Base-by-base conservation (phyloP, 495 filamentous ascomycete genomes). In the Talaromyces proteolyticus region DNA sequence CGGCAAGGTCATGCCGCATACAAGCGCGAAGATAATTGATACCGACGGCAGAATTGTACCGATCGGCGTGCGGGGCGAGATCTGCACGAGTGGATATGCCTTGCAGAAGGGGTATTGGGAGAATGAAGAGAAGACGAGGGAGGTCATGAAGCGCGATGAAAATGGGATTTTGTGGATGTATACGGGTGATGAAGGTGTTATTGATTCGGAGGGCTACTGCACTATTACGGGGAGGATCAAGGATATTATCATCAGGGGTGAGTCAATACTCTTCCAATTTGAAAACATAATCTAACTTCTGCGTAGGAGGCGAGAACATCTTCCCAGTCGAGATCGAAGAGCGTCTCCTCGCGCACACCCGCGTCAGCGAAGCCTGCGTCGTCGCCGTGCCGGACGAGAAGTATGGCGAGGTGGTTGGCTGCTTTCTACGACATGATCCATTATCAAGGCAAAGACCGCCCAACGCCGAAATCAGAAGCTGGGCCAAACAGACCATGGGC, bases 221-320 rank as follows among this genome's bases (percentile, higher is more conserved):
- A 72, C 65, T 11, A 86, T 88, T 53, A 85, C 82, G 2, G 80
- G 81, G 8, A 66, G 89, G 12, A 88, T 94, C 57, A 95, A 94
- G 66, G 90, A 95, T 53, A 69, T 94, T 41, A 87, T 95, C 53
- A 94, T 94, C 52, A 75, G 86, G 23, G 59, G 59, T n/a, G n/a
- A n/a, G n/a, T n/a, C n/a, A n/a, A n/a, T n/a, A n/a, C n/a, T n/a
- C n/a, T n/a, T n/a, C n/a, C n/a, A n/a, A n/a, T n/a, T n/a, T n/a
- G n/a, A n/a, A n/a, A n/a, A n/a, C n/a, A n/a, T n/a, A n/a, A n/a
- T n/a, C n/a, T n/a, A n/a, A n/a, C n/a, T n/a, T n/a, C n/a, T n/a
- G n/a, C n/a, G n/a, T n/a, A n/a, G 59, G 59, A 7, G 58, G 56
- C 4, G 61, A 64, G 24, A 64, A 64, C 22, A 64, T 64, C 25